Conservation (phyloP, 2,329 filamentous ascomycete species). For the Tothia fuscella region DNA sequence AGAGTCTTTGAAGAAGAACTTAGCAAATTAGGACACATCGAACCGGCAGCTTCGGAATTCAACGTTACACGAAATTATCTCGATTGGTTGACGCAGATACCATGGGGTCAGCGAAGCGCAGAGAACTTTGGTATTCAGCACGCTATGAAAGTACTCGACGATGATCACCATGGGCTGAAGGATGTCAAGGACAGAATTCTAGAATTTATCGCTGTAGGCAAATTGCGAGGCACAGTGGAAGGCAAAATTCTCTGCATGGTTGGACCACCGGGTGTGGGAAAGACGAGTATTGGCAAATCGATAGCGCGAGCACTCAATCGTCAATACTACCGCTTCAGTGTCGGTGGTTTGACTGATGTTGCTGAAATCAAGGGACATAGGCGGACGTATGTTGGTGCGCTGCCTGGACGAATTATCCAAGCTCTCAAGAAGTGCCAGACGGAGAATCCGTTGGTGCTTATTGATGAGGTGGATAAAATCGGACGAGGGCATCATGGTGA, state of each 20-base stretch:
- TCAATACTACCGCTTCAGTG: slow-evolving; percentile 96
- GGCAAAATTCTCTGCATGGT: slow-evolving; percentile 98
- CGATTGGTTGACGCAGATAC: slow-evolving; percentile 97
- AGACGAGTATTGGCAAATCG: slow-evolving; percentile 97
- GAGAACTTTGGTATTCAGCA: slow-evolving; percentile 96
- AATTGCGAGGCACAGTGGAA: slow-evolving; percentile 90
- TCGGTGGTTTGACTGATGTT: slow-evolving; percentile 91
- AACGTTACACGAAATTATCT: slow-evolving; percentile 97
- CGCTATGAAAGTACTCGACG: slow-evolving; percentile 79
- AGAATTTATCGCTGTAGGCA: slow-evolving; percentile 96
- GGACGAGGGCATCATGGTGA: slow-evolving; percentile 93
- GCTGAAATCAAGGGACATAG: slow-evolving; percentile 98
- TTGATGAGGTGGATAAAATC: slow-evolving; percentile 98
- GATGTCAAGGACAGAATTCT: slow-evolving; percentile 98
- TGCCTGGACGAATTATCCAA: slow-evolving; percentile 94
- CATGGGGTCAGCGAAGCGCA: slow-evolving; percentile 88
- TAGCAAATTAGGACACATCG: slow-evolving; percentile 90
- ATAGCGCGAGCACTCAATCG: slow-evolving; percentile 90
- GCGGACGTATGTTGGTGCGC: slow-evolving; percentile 87
- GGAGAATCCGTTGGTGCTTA: slow-evolving; percentile 90
- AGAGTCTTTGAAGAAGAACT: slow-evolving; percentile 98
- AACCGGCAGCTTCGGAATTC: slow-evolving; percentile 93
- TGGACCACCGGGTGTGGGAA: slow-evolving; percentile 91
- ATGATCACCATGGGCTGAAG: slow-evolving; percentile 93
- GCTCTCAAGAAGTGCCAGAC: slow-evolving; percentile 98